Evolutionary conservation across 805 yeast genomes (phyloP), one percentile per base, ranked within the genome.

Genomic region (Candida nanaspora): DNA sequence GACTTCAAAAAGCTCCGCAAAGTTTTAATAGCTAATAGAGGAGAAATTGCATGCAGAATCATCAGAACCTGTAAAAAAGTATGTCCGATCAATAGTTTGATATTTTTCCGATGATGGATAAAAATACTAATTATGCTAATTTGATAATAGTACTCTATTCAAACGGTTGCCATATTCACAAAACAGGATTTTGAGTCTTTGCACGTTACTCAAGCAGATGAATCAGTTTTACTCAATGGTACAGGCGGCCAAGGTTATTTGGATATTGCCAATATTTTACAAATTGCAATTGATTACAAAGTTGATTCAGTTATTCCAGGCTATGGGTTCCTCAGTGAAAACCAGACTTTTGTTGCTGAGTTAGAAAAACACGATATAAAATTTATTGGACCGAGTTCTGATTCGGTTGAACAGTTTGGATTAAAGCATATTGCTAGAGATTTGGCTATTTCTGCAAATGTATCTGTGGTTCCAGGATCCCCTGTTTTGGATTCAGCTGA

Each of bases 281-380:
- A 46, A 18, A 53, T 62, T 39, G 67, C 69, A 2, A 50, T 53
- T 20, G 50, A 47, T 13, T 47, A 49, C 8, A 45, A 49, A n/a
- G 66, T 56, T 28, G 61, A 63, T 43, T 65, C 59, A 53, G 65
- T 62, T 16, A 57, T 62, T 42, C 69, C 69, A 11, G 69, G 69
- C 40, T 63, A 63, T 45, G 69, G 72, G 0, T 66, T 67, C 38
- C 51, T 66, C 15, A 57, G 65, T 8, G 72, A 61, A 41, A 59
- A 61, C 40, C 40, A 50, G 9, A 41, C 39, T 14, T 56, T 56
- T 40, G 55, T 58, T 16, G 43, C 41, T 8, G 35, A 29, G 21
- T 41, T 56, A 10, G 35, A 25, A 3, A 26, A 44, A 7, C 30
- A 38, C 4, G 48, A 48, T 9, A 53, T 56, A 21, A 38, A 49